Conservation (phyloP, 2,329 filamentous ascomycete genomes). For the Fusarium sp. region DNA sequence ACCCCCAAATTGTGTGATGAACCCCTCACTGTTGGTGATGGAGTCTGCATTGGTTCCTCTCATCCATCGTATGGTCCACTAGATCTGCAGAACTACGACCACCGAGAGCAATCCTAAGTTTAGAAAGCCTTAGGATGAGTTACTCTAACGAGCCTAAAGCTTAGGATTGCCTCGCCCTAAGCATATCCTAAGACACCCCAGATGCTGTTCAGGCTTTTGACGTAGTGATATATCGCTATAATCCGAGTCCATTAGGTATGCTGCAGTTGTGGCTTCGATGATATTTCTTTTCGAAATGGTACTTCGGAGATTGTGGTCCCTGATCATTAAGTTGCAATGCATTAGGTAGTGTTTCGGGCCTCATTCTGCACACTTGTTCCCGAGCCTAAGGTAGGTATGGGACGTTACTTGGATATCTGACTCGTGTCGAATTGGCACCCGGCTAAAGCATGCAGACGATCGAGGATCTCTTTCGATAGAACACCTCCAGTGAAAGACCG, state of each 20-base stretch:
- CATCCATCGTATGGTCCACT: background rate
- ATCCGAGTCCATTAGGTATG: no score
- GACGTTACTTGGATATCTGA: background rate
- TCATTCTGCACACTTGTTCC: background rate
- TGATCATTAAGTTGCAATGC: background rate
- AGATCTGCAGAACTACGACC: background rate
- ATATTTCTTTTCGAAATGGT: background rate
- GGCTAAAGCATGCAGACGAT: background rate
- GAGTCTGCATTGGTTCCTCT: background rate
- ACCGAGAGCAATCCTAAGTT: background rate
- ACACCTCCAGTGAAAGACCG: background rate
- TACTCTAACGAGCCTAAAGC: background rate
- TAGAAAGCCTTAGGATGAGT: background rate
- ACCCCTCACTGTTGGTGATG: background rate
- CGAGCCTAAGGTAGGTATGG: background rate
- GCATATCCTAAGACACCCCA: background rate
- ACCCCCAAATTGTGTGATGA: background rate
- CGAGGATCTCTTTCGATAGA: background rate
- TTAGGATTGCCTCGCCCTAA: background rate
- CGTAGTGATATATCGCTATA: background rate
- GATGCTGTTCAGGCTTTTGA: background rate
- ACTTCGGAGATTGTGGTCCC: background rate
- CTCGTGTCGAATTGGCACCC: background rate
- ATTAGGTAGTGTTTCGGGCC: conserved; percentile 5
- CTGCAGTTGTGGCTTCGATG: no score